Evolutionary conservation across 139 green algal species (phyloP).

Genomic region (Tetraselmis striata): DNA sequence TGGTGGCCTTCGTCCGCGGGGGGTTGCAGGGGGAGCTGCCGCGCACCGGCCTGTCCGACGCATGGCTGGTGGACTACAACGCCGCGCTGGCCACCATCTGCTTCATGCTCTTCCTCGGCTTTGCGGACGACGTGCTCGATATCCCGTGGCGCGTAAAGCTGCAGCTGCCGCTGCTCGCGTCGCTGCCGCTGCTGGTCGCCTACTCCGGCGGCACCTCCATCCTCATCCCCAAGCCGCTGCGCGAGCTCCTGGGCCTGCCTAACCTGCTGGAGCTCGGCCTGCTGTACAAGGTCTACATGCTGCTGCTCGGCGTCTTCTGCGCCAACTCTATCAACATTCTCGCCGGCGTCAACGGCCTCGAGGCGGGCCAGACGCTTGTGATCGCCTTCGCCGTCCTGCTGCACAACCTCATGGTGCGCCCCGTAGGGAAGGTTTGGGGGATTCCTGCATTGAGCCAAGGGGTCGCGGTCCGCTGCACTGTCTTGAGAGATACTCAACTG

Average conservation of each 20-base stretch:
- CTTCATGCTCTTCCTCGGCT: slow-evolving; percentile 98
- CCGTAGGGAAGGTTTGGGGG: too few species aligned
- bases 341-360: slow-evolving; percentile 92
- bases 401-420: slow-evolving; percentile 63
- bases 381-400: slow-evolving; percentile 76
- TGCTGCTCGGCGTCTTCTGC: slow-evolving; percentile 89
- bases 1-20: slow-evolving; percentile 30
- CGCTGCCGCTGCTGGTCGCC: slow-evolving; percentile 82
- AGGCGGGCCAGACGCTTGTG: slow-evolving; percentile 92
- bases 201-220: slow-evolving; percentile 79
- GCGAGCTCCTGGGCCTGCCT: not conserved
- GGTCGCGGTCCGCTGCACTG: too few species aligned
- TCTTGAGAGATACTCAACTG: too few species aligned
- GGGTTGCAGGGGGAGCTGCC: slow-evolving; percentile 20
- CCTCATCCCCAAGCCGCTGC: slow-evolving; percentile 25
- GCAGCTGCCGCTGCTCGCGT: slow-evolving; percentile 77
- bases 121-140: slow-evolving; percentile 98
- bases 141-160: slow-evolving; percentile 97
- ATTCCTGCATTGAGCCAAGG: too few species aligned
- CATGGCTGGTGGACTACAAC: slow-evolving; percentile 98
- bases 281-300: slow-evolving; percentile 82
- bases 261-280: slow-evolving; percentile 24
- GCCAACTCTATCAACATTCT: slow-evolving; percentile 99
- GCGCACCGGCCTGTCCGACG: slow-evolving; percentile 18
- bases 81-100: slow-evolving; percentile 89